These are phyloP conservation scores for Botrytis cinerea DNA, from an alignment of 2,329 filamentous ascomycete species.

Conservation along the genomic window DNA sequence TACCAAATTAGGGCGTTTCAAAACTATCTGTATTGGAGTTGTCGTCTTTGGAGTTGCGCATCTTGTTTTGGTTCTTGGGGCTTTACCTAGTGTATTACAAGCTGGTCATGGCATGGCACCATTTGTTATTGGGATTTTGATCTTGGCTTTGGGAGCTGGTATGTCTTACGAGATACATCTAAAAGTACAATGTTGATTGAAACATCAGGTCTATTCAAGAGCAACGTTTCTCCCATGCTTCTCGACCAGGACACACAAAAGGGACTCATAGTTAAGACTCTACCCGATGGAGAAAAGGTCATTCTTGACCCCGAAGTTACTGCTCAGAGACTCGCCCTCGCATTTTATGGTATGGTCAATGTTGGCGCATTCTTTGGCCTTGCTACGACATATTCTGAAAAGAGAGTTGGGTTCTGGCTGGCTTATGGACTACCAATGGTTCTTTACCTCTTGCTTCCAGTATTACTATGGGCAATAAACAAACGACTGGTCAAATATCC, in stretches of 20 bases:
- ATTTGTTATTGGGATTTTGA: slow-evolving; percentile 36
- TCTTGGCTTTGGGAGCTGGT: slow-evolving; percentile 39
- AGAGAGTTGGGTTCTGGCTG: slow-evolving; percentile 53
- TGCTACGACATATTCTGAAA: slow-evolving; percentile 47
- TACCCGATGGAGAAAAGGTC: slow-evolving; percentile 59
- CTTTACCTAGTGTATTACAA: slow-evolving; percentile 30
- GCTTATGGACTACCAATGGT: slow-evolving; percentile 51
- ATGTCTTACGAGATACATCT: slow-evolving; percentile 42
- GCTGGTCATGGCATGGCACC: slow-evolving; percentile 64
- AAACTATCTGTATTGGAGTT: slow-evolving; percentile 54
- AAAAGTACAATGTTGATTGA: slow-evolving; percentile 45
- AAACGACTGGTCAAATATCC: slow-evolving; percentile 47
- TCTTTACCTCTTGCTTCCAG: slow-evolving; percentile 63
- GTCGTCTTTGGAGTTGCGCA: slow-evolving; percentile 62
- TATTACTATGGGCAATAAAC: slow-evolving; percentile 44
- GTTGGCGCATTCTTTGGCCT: slow-evolving; percentile 57
- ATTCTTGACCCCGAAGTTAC: slow-evolving; percentile 62
- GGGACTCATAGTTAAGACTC: slow-evolving; percentile 46
- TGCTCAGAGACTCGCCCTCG: slow-evolving; percentile 47
- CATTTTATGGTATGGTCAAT: slow-evolving; percentile 72
- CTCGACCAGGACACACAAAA: slow-evolving; percentile 56
- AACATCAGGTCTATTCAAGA: slow-evolving; percentile 68
- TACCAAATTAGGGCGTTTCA: slow-evolving; percentile 65
- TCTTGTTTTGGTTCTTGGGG: slow-evolving; percentile 52
- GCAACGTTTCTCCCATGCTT: slow-evolving; percentile 64